Evolutionary conservation across 306 rosid genomes (phyloP).

Genomic region (Senna siamea): DNA sequence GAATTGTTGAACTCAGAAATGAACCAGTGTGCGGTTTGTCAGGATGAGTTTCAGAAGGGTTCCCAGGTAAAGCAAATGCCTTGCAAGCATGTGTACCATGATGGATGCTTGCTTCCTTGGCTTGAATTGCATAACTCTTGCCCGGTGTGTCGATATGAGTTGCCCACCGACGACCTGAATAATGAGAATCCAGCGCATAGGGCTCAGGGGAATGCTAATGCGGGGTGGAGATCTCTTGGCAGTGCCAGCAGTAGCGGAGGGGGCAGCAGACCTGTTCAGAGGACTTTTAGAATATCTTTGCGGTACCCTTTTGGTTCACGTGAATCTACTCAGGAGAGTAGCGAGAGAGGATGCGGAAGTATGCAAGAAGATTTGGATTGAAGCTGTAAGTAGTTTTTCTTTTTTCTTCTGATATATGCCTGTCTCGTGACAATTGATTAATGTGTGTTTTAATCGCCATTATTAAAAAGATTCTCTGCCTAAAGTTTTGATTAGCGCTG

Average conservation of each 20-base stretch:
- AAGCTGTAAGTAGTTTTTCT: slow-evolving; percentile 37
- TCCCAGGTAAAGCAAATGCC: slow-evolving; percentile 84
- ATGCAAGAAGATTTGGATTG: slow-evolving; percentile 50
- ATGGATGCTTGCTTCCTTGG: slow-evolving; percentile 85
- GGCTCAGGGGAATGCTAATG: slow-evolving; percentile 35
- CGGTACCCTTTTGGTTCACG: slow-evolving; percentile 43
- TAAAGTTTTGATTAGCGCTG: slow-evolving; percentile 6
- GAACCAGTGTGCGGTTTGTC: slow-evolving; percentile 93
- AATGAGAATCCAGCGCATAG: slow-evolving; percentile 56
- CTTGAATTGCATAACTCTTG: slow-evolving; percentile 86
- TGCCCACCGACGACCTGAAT: slow-evolving; percentile 88
- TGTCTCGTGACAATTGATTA: not conserved
- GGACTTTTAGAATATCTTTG: slow-evolving; percentile 54
- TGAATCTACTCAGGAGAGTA: slow-evolving; percentile 37
- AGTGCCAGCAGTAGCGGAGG: slow-evolving; percentile 29
- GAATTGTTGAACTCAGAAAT: slow-evolving; percentile 75
- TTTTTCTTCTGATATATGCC: too few relatives aligned
- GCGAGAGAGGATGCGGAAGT: slow-evolving; percentile 36
- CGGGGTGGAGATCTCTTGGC: slow-evolving; percentile 49
- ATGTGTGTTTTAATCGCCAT: not conserved
- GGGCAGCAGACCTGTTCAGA: slow-evolving; percentile 42
- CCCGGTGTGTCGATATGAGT: slow-evolving; percentile 88
- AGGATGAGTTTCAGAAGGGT: slow-evolving; percentile 81
- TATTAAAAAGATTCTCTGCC: not conserved
- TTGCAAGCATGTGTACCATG: slow-evolving; percentile 87